Conservation (phyloP, 202 grass and related monocot genomes). For the Sporobolus alterniflorus region DNA sequence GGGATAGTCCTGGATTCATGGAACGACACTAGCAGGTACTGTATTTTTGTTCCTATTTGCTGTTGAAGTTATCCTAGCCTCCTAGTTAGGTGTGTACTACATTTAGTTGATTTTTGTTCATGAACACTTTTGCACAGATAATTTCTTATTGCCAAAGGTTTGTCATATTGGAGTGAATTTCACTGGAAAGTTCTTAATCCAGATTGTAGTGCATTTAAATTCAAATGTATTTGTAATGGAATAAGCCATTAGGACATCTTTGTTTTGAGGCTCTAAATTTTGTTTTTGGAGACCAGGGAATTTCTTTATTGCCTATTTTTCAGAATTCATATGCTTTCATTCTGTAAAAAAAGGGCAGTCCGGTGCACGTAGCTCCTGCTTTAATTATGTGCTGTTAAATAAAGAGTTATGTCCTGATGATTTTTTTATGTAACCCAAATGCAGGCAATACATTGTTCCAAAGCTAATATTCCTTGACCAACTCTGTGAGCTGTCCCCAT, state of each 20-base stretch:
- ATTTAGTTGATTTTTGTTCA: background rate
- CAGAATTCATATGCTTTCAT: background rate
- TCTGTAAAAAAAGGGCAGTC: too few species aligned
- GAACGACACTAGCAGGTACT: constrained; percentile 87
- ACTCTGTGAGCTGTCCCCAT: constrained; percentile 82
- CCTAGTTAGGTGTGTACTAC: constrained; percentile 1
- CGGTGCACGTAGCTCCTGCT: too few species aligned
- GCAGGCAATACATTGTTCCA: constrained; percentile 73
- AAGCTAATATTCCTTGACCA: constrained; percentile 97
- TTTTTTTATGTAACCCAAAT: constrained; percentile 39
- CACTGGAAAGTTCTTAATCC: background rate
- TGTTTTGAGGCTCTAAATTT: background rate
- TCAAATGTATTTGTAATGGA: background rate
- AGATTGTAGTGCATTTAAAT: constrained; percentile 3
- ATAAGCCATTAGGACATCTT: background rate
- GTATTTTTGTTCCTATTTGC: constrained; percentile 10
- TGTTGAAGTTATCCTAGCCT: background rate
- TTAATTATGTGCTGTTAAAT: background rate
- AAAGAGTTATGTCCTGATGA: background rate
- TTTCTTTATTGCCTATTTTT: background rate
- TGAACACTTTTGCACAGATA: background rate
- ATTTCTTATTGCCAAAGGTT: constrained; percentile 23
- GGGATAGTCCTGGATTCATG: constrained; percentile 92
- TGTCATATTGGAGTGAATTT: background rate
- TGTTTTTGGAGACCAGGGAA: background rate